Conservation (phyloP, 2,329 filamentous ascomycete genomes). For the Alternaria longipes region DNA sequence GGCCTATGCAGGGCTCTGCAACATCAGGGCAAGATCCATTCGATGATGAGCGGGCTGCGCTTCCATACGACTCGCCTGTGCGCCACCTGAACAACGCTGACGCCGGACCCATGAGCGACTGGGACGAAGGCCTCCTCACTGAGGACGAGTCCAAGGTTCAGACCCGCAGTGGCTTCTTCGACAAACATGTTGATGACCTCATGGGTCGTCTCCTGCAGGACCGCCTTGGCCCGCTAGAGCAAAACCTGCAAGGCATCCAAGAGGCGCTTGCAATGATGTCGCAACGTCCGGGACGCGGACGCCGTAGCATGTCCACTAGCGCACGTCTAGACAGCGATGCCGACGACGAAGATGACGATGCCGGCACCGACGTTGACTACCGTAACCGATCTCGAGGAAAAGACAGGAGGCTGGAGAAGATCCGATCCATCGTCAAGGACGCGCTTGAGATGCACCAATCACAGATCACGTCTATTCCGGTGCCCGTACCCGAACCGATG, state of each 20-base stretch:
- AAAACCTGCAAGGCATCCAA: conserved; percentile 79
- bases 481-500: conserved; percentile 40
- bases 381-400: conserved; percentile 80
- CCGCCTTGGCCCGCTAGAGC: conserved; percentile 82
- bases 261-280: conserved; percentile 69
- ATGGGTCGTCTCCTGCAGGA: conserved; percentile 80
- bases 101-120: conserved; percentile 81
- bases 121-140: conserved; percentile 86
- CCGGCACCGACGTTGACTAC: conserved; percentile 60
- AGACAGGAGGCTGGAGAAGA: conserved; percentile 83
- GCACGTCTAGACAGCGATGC: conserved; percentile 85
- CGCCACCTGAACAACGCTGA: conserved; percentile 70
- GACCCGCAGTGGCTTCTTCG: conserved; percentile 85
- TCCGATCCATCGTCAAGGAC: conserved; percentile 67
- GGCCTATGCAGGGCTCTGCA: conserved; percentile 44
- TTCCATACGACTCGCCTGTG: conserved; percentile 65
- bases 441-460: conserved; percentile 65
- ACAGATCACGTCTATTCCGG: conserved; percentile 36
- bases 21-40: conserved; percentile 62
- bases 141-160: conserved; percentile 80
- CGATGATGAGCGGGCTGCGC: conserved; percentile 69
- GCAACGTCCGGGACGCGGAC: conserved; percentile 60
- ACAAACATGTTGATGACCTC: conserved; percentile 86
- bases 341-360: conserved; percentile 88
- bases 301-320: conserved; percentile 71